These are phyloP conservation scores for Adiantum capillusveneris DNA, from an alignment of 75 land plant genomes.

Conservation along the genomic window DNA sequence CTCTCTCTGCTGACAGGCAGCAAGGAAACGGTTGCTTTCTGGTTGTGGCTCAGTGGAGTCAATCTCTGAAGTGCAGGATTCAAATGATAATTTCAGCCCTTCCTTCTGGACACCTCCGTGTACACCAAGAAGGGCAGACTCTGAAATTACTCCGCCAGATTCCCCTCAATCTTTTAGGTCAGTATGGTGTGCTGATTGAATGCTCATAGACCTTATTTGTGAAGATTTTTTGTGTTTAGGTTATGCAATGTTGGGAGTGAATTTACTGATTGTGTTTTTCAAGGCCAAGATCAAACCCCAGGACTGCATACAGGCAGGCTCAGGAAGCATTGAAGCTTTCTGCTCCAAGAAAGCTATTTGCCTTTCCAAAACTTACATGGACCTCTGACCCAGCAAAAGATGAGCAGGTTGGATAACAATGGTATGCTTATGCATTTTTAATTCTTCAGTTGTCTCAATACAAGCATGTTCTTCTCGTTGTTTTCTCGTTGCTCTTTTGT, in stretches of 20 bases:
- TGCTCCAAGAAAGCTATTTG: slow-evolving; percentile 18
- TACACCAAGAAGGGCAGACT: neutral
- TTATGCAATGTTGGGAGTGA: neutral
- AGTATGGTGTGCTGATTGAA: too few species aligned
- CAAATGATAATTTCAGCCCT: neutral
- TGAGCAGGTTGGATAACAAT: slow-evolving; percentile 24
- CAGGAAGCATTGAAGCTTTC: neutral
- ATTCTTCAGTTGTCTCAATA: too few species aligned
- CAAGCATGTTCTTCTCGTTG: too few species aligned
- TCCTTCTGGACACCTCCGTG: slow-evolving; percentile 5
- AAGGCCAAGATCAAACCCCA: neutral
- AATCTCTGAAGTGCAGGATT: neutral
- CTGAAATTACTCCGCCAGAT: slow-evolving; percentile 1
- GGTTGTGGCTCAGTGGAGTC: neutral
- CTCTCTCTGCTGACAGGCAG: neutral
- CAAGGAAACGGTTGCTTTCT: slow-evolving; percentile 1
- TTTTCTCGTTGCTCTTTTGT: neutral
- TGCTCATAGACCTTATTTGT: too few species aligned
- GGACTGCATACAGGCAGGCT: neutral
- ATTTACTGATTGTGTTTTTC: neutral
- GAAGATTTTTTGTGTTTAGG: too few species aligned
- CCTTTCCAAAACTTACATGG: slow-evolving; percentile 19
- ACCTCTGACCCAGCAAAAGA: slow-evolving; percentile 19
- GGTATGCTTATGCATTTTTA: slow-evolving; percentile 7
- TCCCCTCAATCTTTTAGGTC: neutral